A percentile compares a stretch with the other conserved stretches of the same genome.
Conservation (phyloP, 1,139 yeast species). For the Yamadazyma dushanensis region DNA sequence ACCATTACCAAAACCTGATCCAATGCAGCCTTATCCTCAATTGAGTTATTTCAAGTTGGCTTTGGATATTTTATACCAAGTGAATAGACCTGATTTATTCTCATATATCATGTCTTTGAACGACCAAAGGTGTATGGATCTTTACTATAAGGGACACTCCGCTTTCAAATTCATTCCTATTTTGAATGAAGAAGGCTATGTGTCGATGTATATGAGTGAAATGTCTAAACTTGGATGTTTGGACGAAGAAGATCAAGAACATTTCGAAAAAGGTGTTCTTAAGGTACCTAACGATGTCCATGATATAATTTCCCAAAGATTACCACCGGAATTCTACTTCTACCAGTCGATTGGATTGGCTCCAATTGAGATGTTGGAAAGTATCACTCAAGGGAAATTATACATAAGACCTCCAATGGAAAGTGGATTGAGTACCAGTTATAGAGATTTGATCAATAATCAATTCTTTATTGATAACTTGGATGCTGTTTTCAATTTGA, state of each 20-base stretch:
- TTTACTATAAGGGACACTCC: conserved; percentile 41
- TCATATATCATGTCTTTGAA: conserved; percentile 39
- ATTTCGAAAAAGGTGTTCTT: conserved; percentile 7
- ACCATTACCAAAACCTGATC: conserved; percentile 47
- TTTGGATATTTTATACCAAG: conserved; percentile 44
- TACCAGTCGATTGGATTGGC: conserved; percentile 79
- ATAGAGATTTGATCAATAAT: conserved; percentile 53
- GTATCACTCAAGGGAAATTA: conserved; percentile 64
- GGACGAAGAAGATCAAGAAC: conserved; percentile 7
- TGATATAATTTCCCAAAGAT: conserved; percentile 78
- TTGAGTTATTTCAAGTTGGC: conserved; percentile 45
- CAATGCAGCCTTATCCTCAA: conserved; percentile 44
- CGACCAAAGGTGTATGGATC: conserved; percentile 38
- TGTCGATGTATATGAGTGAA: conserved; percentile 53
- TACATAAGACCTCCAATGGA: conserved; percentile 72
- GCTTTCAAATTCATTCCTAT: conserved; percentile 62
- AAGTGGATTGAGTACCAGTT: conserved; percentile 58
- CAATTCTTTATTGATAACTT: conserved; percentile 48
- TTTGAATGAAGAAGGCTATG: conserved; percentile 65
- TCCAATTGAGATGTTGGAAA: conserved; percentile 64
- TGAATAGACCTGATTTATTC: conserved; percentile 29
- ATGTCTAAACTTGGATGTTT: conserved; percentile 36
- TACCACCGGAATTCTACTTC: conserved; percentile 84
- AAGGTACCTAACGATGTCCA: conserved; percentile 75
- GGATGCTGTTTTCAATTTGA: conserved; percentile 62